Base-by-base conservation (phyloP, 176 grass and related monocot species). In the Echinochloa phyllopogon region DNA sequence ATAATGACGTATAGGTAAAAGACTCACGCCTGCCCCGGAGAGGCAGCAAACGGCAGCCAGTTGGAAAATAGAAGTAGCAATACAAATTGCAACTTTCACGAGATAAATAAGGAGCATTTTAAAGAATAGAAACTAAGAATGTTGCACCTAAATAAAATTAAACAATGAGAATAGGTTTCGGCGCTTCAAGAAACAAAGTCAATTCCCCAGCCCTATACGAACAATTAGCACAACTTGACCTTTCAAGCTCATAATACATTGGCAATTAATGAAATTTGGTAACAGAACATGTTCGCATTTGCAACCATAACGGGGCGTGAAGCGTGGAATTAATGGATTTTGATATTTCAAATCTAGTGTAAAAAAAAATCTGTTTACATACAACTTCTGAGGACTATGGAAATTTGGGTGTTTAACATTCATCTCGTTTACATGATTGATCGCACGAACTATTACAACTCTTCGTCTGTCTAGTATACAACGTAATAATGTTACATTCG, bases 401-500 rank as follows among this genome's bases (percentile, higher is more conserved):
- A 10, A 79, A 65, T 56, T 62, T 74, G 20, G 10, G 56, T 65
- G 17, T 60, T 44, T 10, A 82, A 52, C 65, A 82, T 77, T 61
- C 71, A 43, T 63, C 39, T 8, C 27, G 69, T 48, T 83, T 65
- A 78, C 84, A 86, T 33, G 59, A 25, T 73, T 83, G 66, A 29
- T 23, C 13, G 20, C 64, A 42, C 14, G 10, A 90, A 86, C 29
- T 25, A 65, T 5, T 24, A 63, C 65, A 58, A 33, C 58, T 83
- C 65, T 78, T 72, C 15, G 38, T 21, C 59, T 66, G 15, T 53
- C 27, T 72, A 60, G 40, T 83, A 86, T 78, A 73, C 84, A 47
- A 59, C 49, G 29, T 33, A 33, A 27, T 80, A 44, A 74, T 78
- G 40, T 80, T 68, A 84, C 75, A 53, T 37, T 18, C 23, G 13